Percentiles rank a stretch among this genome's conserved stretches.
Conservation (phyloP, 768 basidiomycete genomes). For the Auricularia cornea region DNA sequence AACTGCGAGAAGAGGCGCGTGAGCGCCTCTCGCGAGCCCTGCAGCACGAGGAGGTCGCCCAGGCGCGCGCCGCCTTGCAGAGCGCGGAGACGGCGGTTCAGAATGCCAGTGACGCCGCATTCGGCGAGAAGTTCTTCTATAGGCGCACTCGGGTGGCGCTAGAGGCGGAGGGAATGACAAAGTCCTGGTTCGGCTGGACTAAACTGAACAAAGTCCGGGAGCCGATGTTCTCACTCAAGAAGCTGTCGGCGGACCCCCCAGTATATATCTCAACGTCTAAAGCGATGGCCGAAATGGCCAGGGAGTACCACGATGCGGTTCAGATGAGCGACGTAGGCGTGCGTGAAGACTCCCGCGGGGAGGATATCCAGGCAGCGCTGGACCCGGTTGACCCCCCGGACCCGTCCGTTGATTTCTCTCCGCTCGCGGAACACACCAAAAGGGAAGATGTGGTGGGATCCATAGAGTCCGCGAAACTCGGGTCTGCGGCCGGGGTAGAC, state of each 20-base stretch:
- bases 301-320: not conserved
- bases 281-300: not conserved
- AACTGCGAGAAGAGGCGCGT: too few species aligned
- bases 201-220: not conserved
- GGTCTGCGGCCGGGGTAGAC: not conserved
- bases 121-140: too few species aligned
- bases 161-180: not conserved
- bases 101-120: too few species aligned
- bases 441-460: not conserved
- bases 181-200: not conserved
- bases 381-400: not conserved
- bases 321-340: not conserved
- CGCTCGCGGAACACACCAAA: not conserved
- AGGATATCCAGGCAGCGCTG: not conserved
- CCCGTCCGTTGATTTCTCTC: not conserved
- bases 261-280: not conserved
- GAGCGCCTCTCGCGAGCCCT: too few species aligned
- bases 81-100: too few species aligned
- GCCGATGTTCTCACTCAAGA: not conserved
- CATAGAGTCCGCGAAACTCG: not conserved
- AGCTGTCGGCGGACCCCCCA: not conserved
- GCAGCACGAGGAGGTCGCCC: too few species aligned
- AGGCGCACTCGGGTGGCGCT: too few species aligned
- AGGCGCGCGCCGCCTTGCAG: too few species aligned
- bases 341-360: not conserved